Conservation (phyloP, 2,329 filamentous ascomycete genomes). For the Endoconidiophora polonica region DNA sequence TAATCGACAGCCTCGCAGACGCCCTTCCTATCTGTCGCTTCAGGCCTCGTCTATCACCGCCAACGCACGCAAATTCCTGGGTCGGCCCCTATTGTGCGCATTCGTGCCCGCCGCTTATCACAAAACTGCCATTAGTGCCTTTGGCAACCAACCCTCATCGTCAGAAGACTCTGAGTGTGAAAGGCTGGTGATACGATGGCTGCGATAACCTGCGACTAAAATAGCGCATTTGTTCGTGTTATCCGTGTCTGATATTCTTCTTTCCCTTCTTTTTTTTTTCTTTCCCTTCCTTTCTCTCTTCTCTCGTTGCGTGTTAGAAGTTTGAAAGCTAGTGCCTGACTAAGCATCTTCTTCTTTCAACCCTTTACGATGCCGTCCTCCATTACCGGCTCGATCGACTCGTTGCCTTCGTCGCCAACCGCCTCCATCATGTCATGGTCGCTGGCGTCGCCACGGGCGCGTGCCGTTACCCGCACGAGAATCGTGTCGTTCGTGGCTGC, state of each 20-base stretch:
- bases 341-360: background rate
- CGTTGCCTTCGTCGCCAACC: slow-evolving; percentile 2
- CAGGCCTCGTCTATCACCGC: no score
- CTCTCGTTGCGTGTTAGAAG: background rate
- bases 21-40: no score
- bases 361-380: background rate
- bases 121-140: no score
- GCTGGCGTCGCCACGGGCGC: background rate
- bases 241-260: background rate
- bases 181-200: no score
- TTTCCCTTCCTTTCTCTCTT: background rate
- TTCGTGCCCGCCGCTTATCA: no score
- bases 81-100: no score
- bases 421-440: background rate
- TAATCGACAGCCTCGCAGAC: no score
- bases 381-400: background rate
- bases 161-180: no score
- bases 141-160: no score
- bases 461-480: slow-evolving; percentile 3
- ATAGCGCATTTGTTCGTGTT: no score
- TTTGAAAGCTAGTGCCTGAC: background rate
- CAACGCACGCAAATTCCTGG: no score
- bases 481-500: slow-evolving; percentile 33
- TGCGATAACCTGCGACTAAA: no score
- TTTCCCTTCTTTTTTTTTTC: background rate